Evolutionary conservation across 306 rosid species (phyloP).

Genomic region (Quercus suber): DNA sequence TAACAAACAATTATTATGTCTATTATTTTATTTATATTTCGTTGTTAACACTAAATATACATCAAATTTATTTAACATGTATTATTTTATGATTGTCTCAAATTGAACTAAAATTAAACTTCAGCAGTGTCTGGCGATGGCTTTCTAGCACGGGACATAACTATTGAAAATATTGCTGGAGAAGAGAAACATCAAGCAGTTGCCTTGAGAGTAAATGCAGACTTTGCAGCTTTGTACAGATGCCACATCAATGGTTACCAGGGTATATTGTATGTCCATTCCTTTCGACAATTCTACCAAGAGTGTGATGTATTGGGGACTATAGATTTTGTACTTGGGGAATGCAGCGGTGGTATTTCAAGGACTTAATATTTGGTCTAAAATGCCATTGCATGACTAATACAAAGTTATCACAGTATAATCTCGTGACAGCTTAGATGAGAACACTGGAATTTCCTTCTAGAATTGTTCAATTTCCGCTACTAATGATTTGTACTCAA

Average conservation of each 20-base stretch:
- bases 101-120: background rate
- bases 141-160: slow-evolving; percentile 69
- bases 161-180: slow-evolving; percentile 63
- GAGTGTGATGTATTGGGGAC: slow-evolving; percentile 76
- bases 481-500: slow-evolving; percentile 42
- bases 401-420: slow-evolving; percentile 64
- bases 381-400: slow-evolving; percentile 56
- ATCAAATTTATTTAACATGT: no score
- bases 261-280: slow-evolving; percentile 68
- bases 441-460: slow-evolving; percentile 67
- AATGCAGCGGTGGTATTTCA: slow-evolving; percentile 76
- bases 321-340: slow-evolving; percentile 73
- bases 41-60: no score
- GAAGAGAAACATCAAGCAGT: slow-evolving; percentile 74
- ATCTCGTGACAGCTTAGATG: slow-evolving; percentile 52
- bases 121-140: slow-evolving; percentile 76
- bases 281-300: slow-evolving; percentile 74
- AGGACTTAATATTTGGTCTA: slow-evolving; percentile 46
- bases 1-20: no score
- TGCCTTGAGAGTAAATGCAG: slow-evolving; percentile 71
- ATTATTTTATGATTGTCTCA: no score
- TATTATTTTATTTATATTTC: no score
- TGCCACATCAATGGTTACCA: slow-evolving; percentile 59
- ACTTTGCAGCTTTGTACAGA: slow-evolving; percentile 56
- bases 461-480: slow-evolving; percentile 54